Evolutionary conservation across 371 early-diverging fungal genomes (phyloP), one percentile per base, ranked within the genome.

Genomic region (Apophysomyces sp.): DNA sequence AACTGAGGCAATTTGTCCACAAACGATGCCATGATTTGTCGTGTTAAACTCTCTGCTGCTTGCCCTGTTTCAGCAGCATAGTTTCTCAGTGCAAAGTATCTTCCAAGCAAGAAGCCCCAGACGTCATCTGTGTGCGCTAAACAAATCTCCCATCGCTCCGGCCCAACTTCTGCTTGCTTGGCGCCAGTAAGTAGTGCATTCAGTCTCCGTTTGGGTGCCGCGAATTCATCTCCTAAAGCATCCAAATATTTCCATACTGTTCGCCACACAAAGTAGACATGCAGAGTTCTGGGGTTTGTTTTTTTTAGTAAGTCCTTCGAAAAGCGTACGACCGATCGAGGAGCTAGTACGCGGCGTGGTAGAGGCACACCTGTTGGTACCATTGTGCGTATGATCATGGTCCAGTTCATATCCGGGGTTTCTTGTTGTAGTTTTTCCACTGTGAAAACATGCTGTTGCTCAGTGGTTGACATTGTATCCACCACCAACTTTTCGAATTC

Each of bases 101-200:
- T 73, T 3, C 88, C 88, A 8, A 84, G 62, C 55, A 86, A 62
- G 16, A 76, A 70, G 1, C 86, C 86, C 52, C 88, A 49, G 8
- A 74, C 63, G 0, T 56, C 13, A 39, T 87, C 85, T 5, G 79
- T 66, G 0, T 68, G 36, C 3, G 62, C 52, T 18, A 89, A 64
- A 64, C 89, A 89, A 5, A 65, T 68, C 44, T 88, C 80, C 74
- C 78, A 77, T 4, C 87, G 73, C 28, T 80, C 82, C 4, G 80
- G 82, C 1, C 62, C 66, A 6, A 73, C 69, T 29, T 64, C 58
- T 7, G 74, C 74, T 9, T 21, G n/a, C 27, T 72, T 67, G 6
- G 74, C 58, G 15, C 86, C 86, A 4, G 57, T 60, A 13, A 84
- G 26, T 1, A 67, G 68, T 1, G 78, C 74, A 28, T 68, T 64